These are phyloP conservation scores for Kwoniella sp. DNA, from an alignment of 768 basidiomycete species.

Conservation along the genomic window DNA sequence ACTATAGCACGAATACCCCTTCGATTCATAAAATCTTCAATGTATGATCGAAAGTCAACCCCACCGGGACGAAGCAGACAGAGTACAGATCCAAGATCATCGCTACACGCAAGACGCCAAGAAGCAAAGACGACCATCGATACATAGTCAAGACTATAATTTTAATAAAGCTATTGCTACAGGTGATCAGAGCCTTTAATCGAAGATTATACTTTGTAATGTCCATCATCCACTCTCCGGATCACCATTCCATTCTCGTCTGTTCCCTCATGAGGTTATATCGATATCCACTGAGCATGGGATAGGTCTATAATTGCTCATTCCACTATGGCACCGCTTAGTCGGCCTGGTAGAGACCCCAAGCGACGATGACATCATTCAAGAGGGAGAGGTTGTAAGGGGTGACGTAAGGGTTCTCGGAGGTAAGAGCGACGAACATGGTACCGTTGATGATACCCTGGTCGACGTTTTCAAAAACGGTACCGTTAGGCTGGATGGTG, in stretches of 20 bases:
- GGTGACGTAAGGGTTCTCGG: constrained; percentile 62
- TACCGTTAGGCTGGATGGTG: constrained; percentile 61
- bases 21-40: too few species aligned
- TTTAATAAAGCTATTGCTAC: not conserved
- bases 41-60: too few species aligned
- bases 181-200: not conserved
- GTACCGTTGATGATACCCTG: constrained; percentile 63
- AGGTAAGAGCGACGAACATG: constrained; percentile 63
- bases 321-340: too few species aligned
- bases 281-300: not conserved
- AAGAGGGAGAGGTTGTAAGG: constrained; percentile 63
- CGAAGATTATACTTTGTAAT: not conserved
- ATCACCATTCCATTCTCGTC: not conserved
- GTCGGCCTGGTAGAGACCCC: constrained; percentile 48
- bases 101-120: too few species aligned
- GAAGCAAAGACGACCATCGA: too few species aligned
- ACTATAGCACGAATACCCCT: too few species aligned
- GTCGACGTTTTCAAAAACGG: constrained; percentile 57
- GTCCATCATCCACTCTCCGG: not conserved
- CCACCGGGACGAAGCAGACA: too few species aligned
- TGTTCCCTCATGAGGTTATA: not conserved
- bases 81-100: too few species aligned
- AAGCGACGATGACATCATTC: constrained; percentile 63
- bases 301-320: too few species aligned
- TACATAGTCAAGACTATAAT: not conserved